Conservation (phyloP, 768 basidiomycete species). For the Naganishia kalamii region DNA sequence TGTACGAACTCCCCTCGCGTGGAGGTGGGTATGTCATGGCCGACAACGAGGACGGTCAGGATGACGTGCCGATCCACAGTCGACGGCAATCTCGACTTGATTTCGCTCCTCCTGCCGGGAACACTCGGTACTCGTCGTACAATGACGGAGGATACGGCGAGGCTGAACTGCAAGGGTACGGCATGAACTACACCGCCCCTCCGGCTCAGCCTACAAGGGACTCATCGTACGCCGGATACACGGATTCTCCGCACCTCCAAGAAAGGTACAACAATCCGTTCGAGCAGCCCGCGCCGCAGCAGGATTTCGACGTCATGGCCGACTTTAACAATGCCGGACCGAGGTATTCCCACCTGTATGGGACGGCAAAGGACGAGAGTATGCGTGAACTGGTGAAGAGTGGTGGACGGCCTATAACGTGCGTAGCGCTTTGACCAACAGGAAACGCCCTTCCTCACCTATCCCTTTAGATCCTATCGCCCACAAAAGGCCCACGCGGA, state of each 20-base stretch:
- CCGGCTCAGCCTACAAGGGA: not conserved
- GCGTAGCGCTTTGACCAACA: no score
- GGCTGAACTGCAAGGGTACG: not conserved
- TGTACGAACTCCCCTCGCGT: not conserved
- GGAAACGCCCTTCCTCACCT: no score
- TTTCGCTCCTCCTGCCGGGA: not conserved
- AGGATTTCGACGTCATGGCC: conserved; percentile 18
- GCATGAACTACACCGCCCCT: not conserved
- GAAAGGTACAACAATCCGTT: conserved; percentile 9
- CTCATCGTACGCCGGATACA: not conserved
- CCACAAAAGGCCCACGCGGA: no score
- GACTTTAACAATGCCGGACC: conserved; percentile 26
- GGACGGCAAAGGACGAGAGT: not conserved
- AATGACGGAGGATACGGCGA: not conserved
- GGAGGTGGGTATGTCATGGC: not conserved
- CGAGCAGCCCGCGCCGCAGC: not conserved
- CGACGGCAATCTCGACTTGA: conserved; percentile 3
- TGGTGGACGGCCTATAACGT: conserved; percentile 2
- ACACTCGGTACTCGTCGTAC: not conserved
- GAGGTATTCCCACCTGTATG: conserved; percentile 22
- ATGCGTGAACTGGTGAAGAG: conserved; percentile 14
- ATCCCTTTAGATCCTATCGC: no score
- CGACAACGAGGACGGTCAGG: conserved; percentile 4
- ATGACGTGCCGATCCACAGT: not conserved
- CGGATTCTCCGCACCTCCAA: not conserved